These are phyloP conservation scores for Jackrogersella multiformis DNA, from an alignment of 495 filamentous ascomycete genomes.

Conservation along the genomic window DNA sequence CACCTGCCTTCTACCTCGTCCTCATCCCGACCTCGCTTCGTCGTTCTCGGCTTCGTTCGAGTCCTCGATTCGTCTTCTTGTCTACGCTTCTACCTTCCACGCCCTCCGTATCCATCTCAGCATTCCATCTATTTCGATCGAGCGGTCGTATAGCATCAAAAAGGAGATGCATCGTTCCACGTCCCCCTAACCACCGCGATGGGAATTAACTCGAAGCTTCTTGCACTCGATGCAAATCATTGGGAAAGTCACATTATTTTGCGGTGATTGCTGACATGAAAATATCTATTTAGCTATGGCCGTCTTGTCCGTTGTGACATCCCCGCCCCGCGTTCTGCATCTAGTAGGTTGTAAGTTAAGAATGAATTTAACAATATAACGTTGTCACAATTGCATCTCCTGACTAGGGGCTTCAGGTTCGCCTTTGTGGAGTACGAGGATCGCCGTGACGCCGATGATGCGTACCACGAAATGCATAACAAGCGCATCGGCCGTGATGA, in stretches of 20 bases:
- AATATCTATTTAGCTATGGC: constrained; percentile 78
- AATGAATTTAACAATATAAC: neutral
- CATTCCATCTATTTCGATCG: constrained; percentile 58
- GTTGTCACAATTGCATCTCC: neutral
- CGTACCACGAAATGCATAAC: constrained; percentile 99
- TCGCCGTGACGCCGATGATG: constrained; percentile 98
- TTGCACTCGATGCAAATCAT: constrained; percentile 40
- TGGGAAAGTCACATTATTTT: constrained; percentile 46
- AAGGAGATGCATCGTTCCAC: constrained; percentile 48
- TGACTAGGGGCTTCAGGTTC: constrained; percentile 69
- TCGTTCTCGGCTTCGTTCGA: constrained; percentile 51
- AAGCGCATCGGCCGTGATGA: constrained; percentile 98
- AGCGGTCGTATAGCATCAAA: constrained; percentile 61
- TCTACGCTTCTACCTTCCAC: constrained; percentile 52
- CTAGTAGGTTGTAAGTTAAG: constrained; percentile 87
- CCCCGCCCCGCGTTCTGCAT: constrained; percentile 90
- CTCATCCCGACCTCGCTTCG: constrained; percentile 44
- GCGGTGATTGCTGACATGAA: constrained; percentile 54
- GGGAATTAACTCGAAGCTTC: constrained; percentile 42
- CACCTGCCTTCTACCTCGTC: constrained; percentile 47
- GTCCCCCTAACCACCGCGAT: constrained; percentile 50
- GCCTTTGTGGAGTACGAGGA: constrained; percentile 99
- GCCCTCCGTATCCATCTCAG: constrained; percentile 53
- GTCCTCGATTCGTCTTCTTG: constrained; percentile 52
- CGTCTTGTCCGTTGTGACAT: constrained; percentile 99